Conservation (phyloP, 1,284 basidiomycete genomes). For the Microbotryum violaceum region DNA sequence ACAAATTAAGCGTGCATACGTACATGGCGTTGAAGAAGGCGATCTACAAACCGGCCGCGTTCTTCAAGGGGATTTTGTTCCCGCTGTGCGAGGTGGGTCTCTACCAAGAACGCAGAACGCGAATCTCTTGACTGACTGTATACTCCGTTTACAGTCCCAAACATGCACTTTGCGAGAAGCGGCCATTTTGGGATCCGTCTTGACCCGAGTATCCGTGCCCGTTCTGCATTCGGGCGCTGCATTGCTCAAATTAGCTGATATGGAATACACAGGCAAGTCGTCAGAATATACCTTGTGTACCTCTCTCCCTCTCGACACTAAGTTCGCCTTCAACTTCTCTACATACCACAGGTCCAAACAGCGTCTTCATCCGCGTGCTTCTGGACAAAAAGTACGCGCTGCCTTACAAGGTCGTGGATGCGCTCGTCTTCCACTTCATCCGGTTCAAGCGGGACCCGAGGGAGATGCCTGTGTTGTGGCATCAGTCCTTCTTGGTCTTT, state of each 20-base stretch:
- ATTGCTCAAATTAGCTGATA: constrained; percentile 81
- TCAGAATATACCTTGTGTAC: background rate
- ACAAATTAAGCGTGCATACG: constrained; percentile 88
- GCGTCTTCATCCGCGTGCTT: constrained; percentile 91
- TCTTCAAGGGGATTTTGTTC: constrained; percentile 97
- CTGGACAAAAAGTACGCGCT: constrained; percentile 98
- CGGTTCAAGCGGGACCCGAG: constrained; percentile 57
- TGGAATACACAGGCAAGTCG: constrained; percentile 80
- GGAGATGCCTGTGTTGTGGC: constrained; percentile 92
- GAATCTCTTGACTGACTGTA: background rate
- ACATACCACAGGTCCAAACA: constrained; percentile 66
- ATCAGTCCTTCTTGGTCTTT: constrained; percentile 92
- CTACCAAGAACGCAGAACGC: background rate
- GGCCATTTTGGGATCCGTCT: constrained; percentile 84
- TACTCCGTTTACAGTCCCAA: constrained; percentile 48
- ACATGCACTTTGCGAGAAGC: constrained; percentile 87
- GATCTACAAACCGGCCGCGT: constrained; percentile 93
- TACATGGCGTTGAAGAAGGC: constrained; percentile 79
- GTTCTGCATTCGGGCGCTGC: constrained; percentile 95
- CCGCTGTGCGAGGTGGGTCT: constrained; percentile 77
- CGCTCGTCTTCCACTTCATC: constrained; percentile 96
- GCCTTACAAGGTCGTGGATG: constrained; percentile 96
- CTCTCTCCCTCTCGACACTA: background rate
- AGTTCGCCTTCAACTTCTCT: background rate
- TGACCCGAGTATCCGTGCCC: constrained; percentile 86